Conservation (phyloP, 805 yeast species). For the Starmerella asiatica region DNA sequence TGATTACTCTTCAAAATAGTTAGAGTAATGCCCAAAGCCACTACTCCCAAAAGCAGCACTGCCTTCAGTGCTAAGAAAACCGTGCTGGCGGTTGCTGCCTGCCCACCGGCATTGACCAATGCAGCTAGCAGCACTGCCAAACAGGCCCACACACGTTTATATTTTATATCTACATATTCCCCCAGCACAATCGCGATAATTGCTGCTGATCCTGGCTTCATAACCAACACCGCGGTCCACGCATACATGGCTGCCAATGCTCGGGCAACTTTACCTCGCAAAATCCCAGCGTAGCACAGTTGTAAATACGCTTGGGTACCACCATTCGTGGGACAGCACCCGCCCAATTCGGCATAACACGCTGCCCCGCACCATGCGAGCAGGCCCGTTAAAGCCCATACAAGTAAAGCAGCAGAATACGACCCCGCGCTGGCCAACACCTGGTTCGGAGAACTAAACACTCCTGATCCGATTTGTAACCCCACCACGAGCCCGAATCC, state of each 20-base stretch:
- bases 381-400: slow-evolving; percentile 31
- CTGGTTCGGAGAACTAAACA: slow-evolving; percentile 32
- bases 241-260: slow-evolving; percentile 29
- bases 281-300: slow-evolving; percentile 20
- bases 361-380: slow-evolving; percentile 35
- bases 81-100: slow-evolving; percentile 27
- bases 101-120: slow-evolving; percentile 23
- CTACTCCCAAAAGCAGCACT: slow-evolving; percentile 23
- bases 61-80: slow-evolving; percentile 27
- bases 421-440: slow-evolving; percentile 30
- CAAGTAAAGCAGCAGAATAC: slow-evolving; percentile 27
- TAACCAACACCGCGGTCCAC: slow-evolving; percentile 29
- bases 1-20: slow-evolving; percentile 32
- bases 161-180: slow-evolving; percentile 23
- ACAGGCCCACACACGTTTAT: slow-evolving; percentile 26
- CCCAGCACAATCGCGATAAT: slow-evolving; percentile 31
- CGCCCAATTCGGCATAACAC: slow-evolving; percentile 32
- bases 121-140: slow-evolving; percentile 22
- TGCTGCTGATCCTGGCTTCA: slow-evolving; percentile 32
- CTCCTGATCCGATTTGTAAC: slow-evolving; percentile 34
- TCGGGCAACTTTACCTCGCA: slow-evolving; percentile 20
- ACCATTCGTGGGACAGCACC: slow-evolving; percentile 31
- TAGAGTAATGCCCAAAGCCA: slow-evolving; percentile 27
- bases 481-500: slow-evolving; percentile 32
- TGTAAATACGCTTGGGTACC: slow-evolving; percentile 31